Evolutionary conservation across 179 eudicot genomes (phyloP).

Genomic region (Nepenthes alata): DNA sequence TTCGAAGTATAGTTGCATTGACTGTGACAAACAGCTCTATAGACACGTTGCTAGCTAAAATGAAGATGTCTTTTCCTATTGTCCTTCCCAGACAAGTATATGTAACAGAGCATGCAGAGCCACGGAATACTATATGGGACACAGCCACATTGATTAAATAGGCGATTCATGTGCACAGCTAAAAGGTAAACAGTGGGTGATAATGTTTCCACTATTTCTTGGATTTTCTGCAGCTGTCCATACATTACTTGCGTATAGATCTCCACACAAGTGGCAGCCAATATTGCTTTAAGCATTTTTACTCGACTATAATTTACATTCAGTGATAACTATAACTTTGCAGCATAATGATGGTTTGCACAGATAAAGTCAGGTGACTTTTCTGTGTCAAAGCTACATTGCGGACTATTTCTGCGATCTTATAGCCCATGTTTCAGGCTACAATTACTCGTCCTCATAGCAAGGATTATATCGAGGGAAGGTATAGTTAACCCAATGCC

Average conservation of each 20-base stretch:
- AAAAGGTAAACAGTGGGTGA: slow-evolving; percentile 34
- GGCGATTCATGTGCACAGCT: slow-evolving; percentile 65
- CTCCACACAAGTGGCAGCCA: slow-evolving; percentile 73
- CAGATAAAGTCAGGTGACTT: slow-evolving; percentile 81
- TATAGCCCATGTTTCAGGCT: slow-evolving; percentile 74
- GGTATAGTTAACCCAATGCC: slow-evolving; percentile 76
- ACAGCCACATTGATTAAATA: slow-evolving; percentile 20
- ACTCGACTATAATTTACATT: not conserved
- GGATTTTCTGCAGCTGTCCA: slow-evolving; percentile 64
- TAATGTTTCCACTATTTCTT: slow-evolving; percentile 58
- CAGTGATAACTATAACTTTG: no score
- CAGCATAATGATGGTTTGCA: slow-evolving; percentile 23
- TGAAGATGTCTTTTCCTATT: slow-evolving; percentile 48
- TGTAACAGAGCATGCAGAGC: slow-evolving; percentile 48
- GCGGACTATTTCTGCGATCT: slow-evolving; percentile 84
- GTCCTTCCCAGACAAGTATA: slow-evolving; percentile 67
- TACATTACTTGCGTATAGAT: slow-evolving; percentile 50
- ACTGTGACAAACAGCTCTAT: slow-evolving; percentile 65
- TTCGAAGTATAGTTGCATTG: slow-evolving; percentile 60
- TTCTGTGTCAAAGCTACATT: slow-evolving; percentile 78
- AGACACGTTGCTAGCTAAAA: slow-evolving; percentile 51
- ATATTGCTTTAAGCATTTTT: no score
- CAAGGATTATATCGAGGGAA: slow-evolving; percentile 69
- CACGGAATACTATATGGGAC: slow-evolving; percentile 36
- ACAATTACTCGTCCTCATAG: slow-evolving; percentile 45